A percentile compares a stretch with the other conserved stretches of the same genome.
phyloP scores from a whole-genome alignment of 371 early-diverging fungal genomes.

The Rhizopus stolonifer region DNA sequence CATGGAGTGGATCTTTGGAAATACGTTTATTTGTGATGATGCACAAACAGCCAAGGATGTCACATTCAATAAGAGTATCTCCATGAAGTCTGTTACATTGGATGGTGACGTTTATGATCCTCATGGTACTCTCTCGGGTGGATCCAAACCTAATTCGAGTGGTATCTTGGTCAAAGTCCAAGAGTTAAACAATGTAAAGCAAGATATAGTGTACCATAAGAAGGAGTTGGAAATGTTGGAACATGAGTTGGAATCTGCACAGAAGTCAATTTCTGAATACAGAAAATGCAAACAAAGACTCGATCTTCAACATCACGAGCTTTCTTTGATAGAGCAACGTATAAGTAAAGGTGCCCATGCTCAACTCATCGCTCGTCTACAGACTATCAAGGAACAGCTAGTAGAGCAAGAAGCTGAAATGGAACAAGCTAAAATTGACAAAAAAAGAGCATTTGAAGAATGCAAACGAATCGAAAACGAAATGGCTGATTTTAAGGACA shows the following conservation, averaged over 20 bases:
- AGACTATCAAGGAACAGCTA: slow-evolving; percentile 37
- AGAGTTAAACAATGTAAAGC: slow-evolving; percentile 58
- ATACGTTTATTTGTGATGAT: slow-evolving; percentile 90
- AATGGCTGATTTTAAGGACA: slow-evolving; percentile 83
- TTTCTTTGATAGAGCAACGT: slow-evolving; percentile 67
- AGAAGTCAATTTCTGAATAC: slow-evolving; percentile 46
- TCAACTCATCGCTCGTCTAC: slow-evolving; percentile 55
- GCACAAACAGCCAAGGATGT: slow-evolving; percentile 82
- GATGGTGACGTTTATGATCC: slow-evolving; percentile 99
- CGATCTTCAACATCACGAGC: slow-evolving; percentile 75
- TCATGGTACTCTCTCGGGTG: slow-evolving; percentile 96
- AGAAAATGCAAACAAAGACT: slow-evolving; percentile 54
- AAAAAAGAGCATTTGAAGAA: slow-evolving; percentile 41
- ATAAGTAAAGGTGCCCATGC: slow-evolving; percentile 70
- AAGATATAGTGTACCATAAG: slow-evolving; percentile 49
- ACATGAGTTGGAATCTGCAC: slow-evolving; percentile 35
- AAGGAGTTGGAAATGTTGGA: slow-evolving; percentile 50
- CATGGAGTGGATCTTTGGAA: slow-evolving; percentile 96
- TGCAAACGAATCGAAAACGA: slow-evolving; percentile 76
- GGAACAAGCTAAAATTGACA: slow-evolving; percentile 41
- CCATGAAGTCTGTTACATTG: slow-evolving; percentile 88
- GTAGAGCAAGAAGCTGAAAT: slow-evolving; percentile 28
- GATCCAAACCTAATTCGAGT: slow-evolving; percentile 76
- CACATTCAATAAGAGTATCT: slow-evolving; percentile 83
- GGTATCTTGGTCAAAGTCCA: slow-evolving; percentile 79